Base-by-base conservation (phyloP, 1,139 yeast genomes). In the Yamadazyma conglobata region DNA sequence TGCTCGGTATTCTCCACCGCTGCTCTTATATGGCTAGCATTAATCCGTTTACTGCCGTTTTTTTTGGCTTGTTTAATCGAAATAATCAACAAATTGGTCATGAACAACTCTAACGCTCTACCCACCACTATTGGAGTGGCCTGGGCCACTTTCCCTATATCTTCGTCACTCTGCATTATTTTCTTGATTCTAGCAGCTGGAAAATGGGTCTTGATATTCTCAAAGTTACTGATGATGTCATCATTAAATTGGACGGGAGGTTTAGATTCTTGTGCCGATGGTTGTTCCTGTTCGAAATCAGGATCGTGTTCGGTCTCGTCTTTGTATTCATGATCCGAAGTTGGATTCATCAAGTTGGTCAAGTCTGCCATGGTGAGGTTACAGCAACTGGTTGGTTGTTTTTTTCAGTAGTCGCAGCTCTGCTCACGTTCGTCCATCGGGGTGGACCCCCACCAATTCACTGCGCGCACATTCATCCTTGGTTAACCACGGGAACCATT, bases 41-140 rank as follows among this genome's bases (percentile, higher is more conserved):
- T 78, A 10, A 91, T 86, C 45, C 95, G 74, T 51, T 85, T 83
- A 19, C 82, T 82, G 10, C 93, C 94, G 35, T 77, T 73, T 33
- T 69, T 65, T 35, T 79, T 76, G 7, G 96, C 95, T 46, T 85
- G 88, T 27, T 75, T 70, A 31, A 87, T 79, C 11, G 95, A 74
- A 30, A 85, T 89, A 48, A 85, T 91, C 31, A 91, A 95, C 38
- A 93, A 69, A 36, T 91, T 77, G 33, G 95, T 88, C 75, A 91
- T 78, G 54, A 91, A 91, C 39, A 87, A 75, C 59, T 91, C 98
- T 33, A 91, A 68, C 0, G 97, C 96, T 42, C 96, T 73, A 7
- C 98, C 96, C 9, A 91, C 96, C 18, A 89, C 89, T 15, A 91
- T 83, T 0, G 99, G 99, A 3, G 98, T 91, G 4, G 96, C 97